Percentiles rank a stretch among this genome's conserved stretches.
Conservation (phyloP, 768 basidiomycete genomes). For the Phaeotremella skinneri region DNA sequence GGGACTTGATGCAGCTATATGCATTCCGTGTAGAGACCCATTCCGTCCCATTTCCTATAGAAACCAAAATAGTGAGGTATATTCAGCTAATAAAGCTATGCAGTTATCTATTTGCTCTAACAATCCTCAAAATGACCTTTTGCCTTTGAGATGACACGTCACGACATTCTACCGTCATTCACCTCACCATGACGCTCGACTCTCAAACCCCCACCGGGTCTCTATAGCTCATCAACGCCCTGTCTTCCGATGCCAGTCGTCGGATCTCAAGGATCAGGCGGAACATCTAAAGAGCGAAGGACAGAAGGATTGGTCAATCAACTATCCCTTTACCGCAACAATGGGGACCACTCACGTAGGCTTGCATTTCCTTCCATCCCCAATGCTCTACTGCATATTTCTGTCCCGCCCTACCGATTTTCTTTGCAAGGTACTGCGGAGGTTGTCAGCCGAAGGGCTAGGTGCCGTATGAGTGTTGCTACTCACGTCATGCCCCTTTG, state of each 20-base stretch:
- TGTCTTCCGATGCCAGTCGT: conserved; percentile 40
- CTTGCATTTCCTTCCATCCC: conserved; percentile 51
- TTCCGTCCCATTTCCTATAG: too few relatives aligned
- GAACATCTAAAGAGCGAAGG: conserved; percentile 34
- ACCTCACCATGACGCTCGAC: neutral
- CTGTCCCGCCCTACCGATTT: conserved; percentile 49
- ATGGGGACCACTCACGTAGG: conserved; percentile 35
- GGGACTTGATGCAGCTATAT: too few relatives aligned
- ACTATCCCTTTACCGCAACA: neutral
- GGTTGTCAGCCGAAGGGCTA: neutral
- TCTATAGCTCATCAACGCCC: conserved; percentile 35
- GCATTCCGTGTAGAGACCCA: too few relatives aligned
- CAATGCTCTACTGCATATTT: conserved; percentile 48
- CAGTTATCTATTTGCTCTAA: too few relatives aligned
- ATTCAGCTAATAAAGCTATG: too few relatives aligned
- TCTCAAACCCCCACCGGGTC: conserved; percentile 4
- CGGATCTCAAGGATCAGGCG: conserved; percentile 44
- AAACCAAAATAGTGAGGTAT: too few relatives aligned
- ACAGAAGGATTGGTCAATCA: neutral
- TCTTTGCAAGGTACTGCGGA: conserved; percentile 43
- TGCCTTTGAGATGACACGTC: too few relatives aligned
- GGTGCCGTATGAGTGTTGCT: neutral
- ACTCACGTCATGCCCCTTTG: conserved; percentile 59
- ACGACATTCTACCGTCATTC: too few relatives aligned
- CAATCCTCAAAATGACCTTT: too few relatives aligned